Evolutionary conservation across 2,329 filamentous ascomycete genomes (phyloP).

Genomic region (Beauveria sp.): DNA sequence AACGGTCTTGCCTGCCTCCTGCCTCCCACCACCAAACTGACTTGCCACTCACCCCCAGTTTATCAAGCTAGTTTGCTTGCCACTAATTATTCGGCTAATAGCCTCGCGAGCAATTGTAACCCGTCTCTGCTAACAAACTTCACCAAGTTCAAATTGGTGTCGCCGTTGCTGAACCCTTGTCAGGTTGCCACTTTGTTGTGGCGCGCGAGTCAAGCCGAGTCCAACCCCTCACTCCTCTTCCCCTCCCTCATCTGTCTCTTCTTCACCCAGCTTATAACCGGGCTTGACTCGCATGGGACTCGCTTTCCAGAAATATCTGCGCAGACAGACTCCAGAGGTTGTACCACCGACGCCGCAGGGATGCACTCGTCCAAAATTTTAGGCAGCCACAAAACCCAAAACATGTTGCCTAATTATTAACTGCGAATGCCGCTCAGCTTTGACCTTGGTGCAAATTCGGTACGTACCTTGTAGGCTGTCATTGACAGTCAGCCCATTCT

Average conservation of each 20-base stretch:
- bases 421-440: too few relatives aligned
- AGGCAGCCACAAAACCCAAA: not conserved
- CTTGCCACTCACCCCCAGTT: not conserved
- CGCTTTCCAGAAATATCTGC: too few relatives aligned
- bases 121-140: not conserved
- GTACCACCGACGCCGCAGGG: too few relatives aligned
- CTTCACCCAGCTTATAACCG: not conserved
- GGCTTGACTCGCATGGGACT: too few relatives aligned
- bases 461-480: not conserved
- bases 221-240: not conserved
- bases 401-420: too few relatives aligned
- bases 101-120: not conserved
- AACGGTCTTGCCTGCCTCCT: too few relatives aligned
- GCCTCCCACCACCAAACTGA: not conserved
- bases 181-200: not conserved
- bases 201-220: not conserved
- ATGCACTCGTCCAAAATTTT: not conserved
- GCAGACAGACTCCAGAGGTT: too few relatives aligned
- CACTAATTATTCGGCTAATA: constrained; percentile 1
- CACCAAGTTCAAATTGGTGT: too few relatives aligned
- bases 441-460: not conserved
- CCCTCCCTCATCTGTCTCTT: not conserved
- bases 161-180: too few relatives aligned
- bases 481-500: not conserved
- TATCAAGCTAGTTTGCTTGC: not conserved